phyloP scores from a whole-genome alignment of 495 filamentous ascomycete species.

The Penicillium roqueforti region DNA sequence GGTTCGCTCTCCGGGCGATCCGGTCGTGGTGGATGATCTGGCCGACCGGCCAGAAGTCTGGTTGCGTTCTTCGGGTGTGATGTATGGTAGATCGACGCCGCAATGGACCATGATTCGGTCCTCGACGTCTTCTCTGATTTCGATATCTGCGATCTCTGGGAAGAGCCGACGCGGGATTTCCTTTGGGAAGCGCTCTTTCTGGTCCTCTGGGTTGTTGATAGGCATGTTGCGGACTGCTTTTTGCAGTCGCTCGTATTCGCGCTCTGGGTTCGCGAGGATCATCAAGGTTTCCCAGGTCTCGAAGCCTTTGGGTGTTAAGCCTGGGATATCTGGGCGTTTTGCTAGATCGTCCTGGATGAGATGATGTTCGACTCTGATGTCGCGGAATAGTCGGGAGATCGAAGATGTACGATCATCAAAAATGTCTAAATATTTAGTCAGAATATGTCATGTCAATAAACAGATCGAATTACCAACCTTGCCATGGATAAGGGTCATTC shows the following conservation, averaged over 20 bases:
- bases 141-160: slow-evolving; percentile 45
- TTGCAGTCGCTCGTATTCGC: slow-evolving; percentile 69
- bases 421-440: slow-evolving; percentile 36
- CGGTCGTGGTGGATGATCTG: slow-evolving; percentile 15
- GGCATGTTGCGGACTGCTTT: slow-evolving; percentile 71
- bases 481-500: slow-evolving; percentile 65
- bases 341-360: slow-evolving; percentile 62
- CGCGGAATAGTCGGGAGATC: slow-evolving; percentile 69
- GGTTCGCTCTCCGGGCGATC: slow-evolving; percentile 17
- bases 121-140: slow-evolving; percentile 40
- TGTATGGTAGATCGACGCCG: slow-evolving; percentile 43
- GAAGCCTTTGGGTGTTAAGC: slow-evolving; percentile 76
- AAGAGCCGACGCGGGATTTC: slow-evolving; percentile 72
- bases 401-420: slow-evolving; percentile 52
- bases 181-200: slow-evolving; percentile 72
- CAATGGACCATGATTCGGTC: slow-evolving; percentile 45
- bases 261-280: slow-evolving; percentile 73
- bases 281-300: slow-evolving; percentile 68
- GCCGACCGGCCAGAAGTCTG: slow-evolving; percentile 25
- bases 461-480: slow-evolving; percentile 36
- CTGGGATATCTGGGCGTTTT: slow-evolving; percentile 65
- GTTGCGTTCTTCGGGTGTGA: slow-evolving; percentile 37
- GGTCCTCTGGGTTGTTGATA: slow-evolving; percentile 68
- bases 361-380: slow-evolving; percentile 75
- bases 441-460: background rate